These are phyloP conservation scores for Fusarium luffae DNA, from an alignment of 2,329 filamentous ascomycete species.

Conservation along the genomic window DNA sequence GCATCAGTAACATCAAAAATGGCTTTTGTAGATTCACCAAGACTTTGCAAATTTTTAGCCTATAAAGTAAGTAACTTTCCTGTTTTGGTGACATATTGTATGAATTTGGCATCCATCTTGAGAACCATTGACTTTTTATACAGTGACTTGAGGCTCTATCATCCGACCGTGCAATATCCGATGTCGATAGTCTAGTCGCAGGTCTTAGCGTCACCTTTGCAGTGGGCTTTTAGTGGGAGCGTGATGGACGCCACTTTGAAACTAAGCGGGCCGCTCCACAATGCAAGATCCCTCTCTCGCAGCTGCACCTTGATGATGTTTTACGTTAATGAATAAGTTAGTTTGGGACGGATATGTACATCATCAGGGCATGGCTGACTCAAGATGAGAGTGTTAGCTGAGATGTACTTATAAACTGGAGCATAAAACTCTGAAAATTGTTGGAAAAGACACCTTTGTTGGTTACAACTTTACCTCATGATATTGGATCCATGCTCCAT, in stretches of 20 bases:
- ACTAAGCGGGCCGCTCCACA: conserved; percentile 37
- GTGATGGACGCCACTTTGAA: conserved; percentile 27
- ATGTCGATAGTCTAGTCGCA: background rate
- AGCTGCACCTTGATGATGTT: conserved; percentile 26
- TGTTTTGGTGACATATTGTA: background rate
- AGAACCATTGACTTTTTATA: background rate
- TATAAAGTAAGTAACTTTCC: background rate
- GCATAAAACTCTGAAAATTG: background rate
- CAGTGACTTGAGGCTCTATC: conserved; percentile 9
- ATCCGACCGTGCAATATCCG: conserved; percentile 20
- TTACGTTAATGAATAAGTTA: background rate
- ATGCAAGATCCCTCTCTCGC: conserved; percentile 26
- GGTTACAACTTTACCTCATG: background rate
- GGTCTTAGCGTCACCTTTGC: conserved; percentile 20
- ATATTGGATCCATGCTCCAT: conserved; percentile 1
- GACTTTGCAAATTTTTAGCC: background rate
- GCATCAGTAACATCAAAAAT: background rate
- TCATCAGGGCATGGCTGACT: background rate
- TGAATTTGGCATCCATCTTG: background rate
- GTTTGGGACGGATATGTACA: background rate
- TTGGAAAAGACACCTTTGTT: background rate
- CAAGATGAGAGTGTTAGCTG: background rate
- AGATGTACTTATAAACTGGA: background rate
- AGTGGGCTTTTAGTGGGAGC: conserved; percentile 16
- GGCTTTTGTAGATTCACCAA: background rate